phyloP scores from a whole-genome alignment of 2,329 filamentous ascomycete species.

The Beauveria rudraprayagi region DNA sequence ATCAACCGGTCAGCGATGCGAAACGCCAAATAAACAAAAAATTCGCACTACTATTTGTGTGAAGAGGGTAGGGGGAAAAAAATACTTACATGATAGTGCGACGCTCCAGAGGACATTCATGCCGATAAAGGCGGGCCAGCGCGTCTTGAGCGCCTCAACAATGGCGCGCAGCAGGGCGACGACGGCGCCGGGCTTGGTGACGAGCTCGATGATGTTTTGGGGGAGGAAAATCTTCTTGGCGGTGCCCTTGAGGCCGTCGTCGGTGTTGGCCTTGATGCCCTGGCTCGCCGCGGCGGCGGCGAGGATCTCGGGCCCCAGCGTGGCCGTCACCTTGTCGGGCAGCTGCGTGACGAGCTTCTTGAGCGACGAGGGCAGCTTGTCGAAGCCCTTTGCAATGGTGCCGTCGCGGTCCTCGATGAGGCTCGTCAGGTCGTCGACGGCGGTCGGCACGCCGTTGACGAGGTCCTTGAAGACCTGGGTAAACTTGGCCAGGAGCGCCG shows the following conservation, averaged over 20 bases:
- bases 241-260: constrained; percentile 50
- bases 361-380: constrained; percentile 66
- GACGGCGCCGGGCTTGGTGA: constrained; percentile 80
- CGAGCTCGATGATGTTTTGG: constrained; percentile 66
- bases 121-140: constrained; percentile 86
- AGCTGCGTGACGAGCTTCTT: constrained; percentile 81
- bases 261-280: constrained; percentile 49
- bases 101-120: constrained; percentile 89
- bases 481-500: constrained; percentile 70
- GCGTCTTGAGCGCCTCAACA: constrained; percentile 73
- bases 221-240: constrained; percentile 62
- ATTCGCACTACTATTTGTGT: neutral
- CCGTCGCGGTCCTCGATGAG: constrained; percentile 55
- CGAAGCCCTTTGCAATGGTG: constrained; percentile 50
- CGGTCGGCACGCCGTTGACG: constrained; percentile 85
- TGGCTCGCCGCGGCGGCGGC: constrained; percentile 71
- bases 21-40: no score
- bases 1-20: neutral
- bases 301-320: constrained; percentile 72
- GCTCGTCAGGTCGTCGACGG: constrained; percentile 73
- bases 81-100: constrained; percentile 68
- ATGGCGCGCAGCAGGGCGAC: constrained; percentile 83
- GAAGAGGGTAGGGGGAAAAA: neutral
- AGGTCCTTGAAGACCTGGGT: constrained; percentile 87
- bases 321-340: constrained; percentile 70